These are phyloP conservation scores for Mallotus repandus DNA, from an alignment of 441 rosid genomes.

Conservation along the genomic window DNA sequence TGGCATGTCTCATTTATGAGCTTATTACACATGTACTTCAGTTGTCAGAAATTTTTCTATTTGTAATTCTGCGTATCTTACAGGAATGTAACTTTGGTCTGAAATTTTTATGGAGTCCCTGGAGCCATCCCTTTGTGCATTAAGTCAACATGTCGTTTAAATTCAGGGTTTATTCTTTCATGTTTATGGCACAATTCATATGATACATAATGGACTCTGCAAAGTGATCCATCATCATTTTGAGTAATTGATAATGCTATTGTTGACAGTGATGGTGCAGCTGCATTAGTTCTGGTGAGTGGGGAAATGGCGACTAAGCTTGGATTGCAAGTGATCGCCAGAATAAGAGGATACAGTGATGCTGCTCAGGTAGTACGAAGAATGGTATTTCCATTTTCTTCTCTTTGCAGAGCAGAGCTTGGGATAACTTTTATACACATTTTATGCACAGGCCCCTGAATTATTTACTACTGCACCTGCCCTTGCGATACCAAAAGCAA, in stretches of 20 bases:
- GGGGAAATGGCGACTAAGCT: conserved; percentile 76
- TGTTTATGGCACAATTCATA: neutral
- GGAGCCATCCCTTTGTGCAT: neutral
- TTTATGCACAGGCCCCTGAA: conserved; percentile 69
- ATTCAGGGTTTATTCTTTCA: neutral
- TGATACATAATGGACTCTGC: neutral
- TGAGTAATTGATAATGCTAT: neutral
- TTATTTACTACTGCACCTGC: conserved; percentile 90
- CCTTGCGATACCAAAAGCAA: conserved; percentile 84
- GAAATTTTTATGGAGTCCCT: neutral
- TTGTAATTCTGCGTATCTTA: neutral
- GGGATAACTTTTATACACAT: conserved; percentile 4
- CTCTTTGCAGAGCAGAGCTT: neutral
- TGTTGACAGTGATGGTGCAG: conserved; percentile 86
- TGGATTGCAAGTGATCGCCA: conserved; percentile 80
- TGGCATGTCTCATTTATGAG: too few relatives aligned
- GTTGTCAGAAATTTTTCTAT: too few relatives aligned
- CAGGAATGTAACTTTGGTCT: neutral
- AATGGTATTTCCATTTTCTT: neutral
- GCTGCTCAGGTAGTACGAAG: conserved; percentile 79
- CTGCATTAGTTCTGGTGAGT: conserved; percentile 83
- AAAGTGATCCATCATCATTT: neutral
- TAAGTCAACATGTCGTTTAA: neutral
- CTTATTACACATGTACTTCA: too few relatives aligned
- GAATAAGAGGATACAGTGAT: conserved; percentile 81